Base-by-base conservation (phyloP, 2,329 filamentous ascomycete genomes). In the Sarocladium kiliense region DNA sequence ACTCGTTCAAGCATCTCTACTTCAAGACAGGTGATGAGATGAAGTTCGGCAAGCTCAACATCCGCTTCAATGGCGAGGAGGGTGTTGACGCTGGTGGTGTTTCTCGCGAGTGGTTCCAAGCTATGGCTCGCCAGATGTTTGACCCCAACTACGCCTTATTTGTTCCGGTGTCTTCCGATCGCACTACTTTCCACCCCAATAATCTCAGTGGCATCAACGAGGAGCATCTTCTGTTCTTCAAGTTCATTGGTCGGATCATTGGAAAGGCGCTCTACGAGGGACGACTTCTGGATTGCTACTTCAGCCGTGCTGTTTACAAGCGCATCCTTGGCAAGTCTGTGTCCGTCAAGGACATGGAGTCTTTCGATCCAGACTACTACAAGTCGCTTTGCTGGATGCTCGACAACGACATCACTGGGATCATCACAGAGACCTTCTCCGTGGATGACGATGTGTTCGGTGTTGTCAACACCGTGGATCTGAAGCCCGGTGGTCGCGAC, bases 281-380 rank as follows among this genome's bases (percentile, higher is more conserved):
- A 45, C 89, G 94, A 56, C 86, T 99, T 34, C 85, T 99, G 27
- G 94, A 99, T 71, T 99, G 94, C 72, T 96, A 97, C 79, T 99
- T 99, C 77, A 97, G 93, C 74, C 87, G 94, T 67, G 95, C 95
- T 14, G 93, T 99, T 53, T 99, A 99, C 80, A 97, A 97, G 77
- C 88, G 91, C 62, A 97, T 99, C 60, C 83, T 99, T 26, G 90
- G 94, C 68, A 96, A 95, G 70, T 85, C 90, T 3, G 93, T 97
- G 39, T 97, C 92, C 9, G 88, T 99, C 71, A 99, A 99, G 76
- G 94, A 99, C 66, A 97, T 99, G 91, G 94, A 99, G 72, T 97
- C 92, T 21, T 88, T 99, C 58, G 94, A 99, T 69, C 86, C 96
- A 3, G 93, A 99, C 65, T 99, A 99, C 76, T 97, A 97, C 83